A percentile compares a stretch with the other conserved stretches of the same genome.
These are phyloP conservation scores for Penicillium sp. DNA, from an alignment of 2,329 filamentous ascomycete genomes.

Conservation along the genomic window DNA sequence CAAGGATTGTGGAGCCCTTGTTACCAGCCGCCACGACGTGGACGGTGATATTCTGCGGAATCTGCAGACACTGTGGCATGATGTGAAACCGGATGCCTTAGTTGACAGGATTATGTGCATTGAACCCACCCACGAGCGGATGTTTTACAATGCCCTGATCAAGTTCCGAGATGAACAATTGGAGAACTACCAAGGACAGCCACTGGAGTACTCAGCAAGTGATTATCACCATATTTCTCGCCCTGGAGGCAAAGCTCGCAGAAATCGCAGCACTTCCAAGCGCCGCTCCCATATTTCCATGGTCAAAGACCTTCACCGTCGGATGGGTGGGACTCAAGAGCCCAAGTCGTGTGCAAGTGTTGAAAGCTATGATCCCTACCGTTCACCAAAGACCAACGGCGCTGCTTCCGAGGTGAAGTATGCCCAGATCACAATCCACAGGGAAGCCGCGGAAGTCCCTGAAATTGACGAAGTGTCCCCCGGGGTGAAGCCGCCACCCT, in stretches of 20 bases:
- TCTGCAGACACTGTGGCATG: conserved; percentile 88
- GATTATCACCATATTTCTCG: conserved; percentile 79
- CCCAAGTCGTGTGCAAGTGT: conserved; percentile 45
- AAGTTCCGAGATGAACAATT: conserved; percentile 80
- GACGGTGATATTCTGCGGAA: conserved; percentile 81
- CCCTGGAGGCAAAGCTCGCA: conserved; percentile 32
- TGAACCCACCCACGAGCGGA: conserved; percentile 82
- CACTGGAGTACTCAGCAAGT: conserved; percentile 79
- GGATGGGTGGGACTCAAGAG: conserved; percentile 50
- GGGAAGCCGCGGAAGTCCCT: conserved; percentile 30
- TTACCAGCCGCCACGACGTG: conserved; percentile 64
- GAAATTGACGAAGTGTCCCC: conserved; percentile 6
- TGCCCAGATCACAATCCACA: conserved; percentile 68
- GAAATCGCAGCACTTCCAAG: conserved; percentile 35
- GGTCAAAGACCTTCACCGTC: conserved; percentile 53
- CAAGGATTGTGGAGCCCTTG: conserved; percentile 61
- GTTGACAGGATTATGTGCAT: conserved; percentile 64
- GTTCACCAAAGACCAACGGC: conserved; percentile 61
- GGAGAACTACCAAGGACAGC: conserved; percentile 76
- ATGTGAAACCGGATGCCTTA: conserved; percentile 70
- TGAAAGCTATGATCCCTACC: conserved; percentile 80
- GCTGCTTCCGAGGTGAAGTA: conserved; percentile 55
- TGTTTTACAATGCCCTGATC: conserved; percentile 83
- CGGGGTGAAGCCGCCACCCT: conserved; percentile 14
- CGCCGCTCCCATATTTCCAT: conserved; percentile 58